A percentile compares a stretch with the other conserved stretches of the same genome.
Evolutionary conservation across 371 early-diverging fungal species (phyloP).

Genomic region (Capniomyces stellatus): DNA sequence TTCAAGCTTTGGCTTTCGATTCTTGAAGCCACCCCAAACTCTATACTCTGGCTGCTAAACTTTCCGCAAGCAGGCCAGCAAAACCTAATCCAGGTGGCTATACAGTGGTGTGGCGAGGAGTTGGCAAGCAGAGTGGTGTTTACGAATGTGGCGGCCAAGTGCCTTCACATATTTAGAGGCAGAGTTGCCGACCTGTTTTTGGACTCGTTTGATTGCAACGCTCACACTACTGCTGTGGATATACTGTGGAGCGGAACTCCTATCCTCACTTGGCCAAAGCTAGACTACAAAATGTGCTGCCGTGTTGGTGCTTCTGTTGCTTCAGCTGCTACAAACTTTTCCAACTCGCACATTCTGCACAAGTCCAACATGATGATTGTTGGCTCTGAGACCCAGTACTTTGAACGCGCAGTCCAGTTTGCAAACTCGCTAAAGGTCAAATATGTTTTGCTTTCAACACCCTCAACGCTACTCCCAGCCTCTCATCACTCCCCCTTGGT

Average conservation of each 20-base stretch:
- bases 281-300: constrained; percentile 77
- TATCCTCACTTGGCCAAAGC: constrained; percentile 73
- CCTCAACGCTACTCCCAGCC: too few species aligned
- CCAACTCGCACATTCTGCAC: too few species aligned
- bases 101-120: constrained; percentile 53
- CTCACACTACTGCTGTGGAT: constrained; percentile 87
- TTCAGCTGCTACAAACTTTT: constrained; percentile 63
- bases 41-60: constrained; percentile 73
- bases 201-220: constrained; percentile 89
- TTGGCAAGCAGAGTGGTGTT: constrained; percentile 73
- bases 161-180: constrained; percentile 85
- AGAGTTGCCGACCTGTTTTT: constrained; percentile 79
- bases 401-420: constrained; percentile 50
- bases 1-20: constrained; percentile 73
- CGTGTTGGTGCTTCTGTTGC: constrained; percentile 79
- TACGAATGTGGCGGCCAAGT: constrained; percentile 81
- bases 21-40: constrained; percentile 56
- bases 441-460: too few species aligned
- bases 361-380: constrained; percentile 73
- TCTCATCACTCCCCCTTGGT: too few species aligned
- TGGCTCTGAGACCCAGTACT: constrained; percentile 50
- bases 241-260: constrained; percentile 89
- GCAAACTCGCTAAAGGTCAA: too few species aligned
- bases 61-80: constrained; percentile 79
- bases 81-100: constrained; percentile 49